Base-by-base conservation (phyloP, 2,329 filamentous ascomycete genomes). In the Ceratocystis variospora region DNA sequence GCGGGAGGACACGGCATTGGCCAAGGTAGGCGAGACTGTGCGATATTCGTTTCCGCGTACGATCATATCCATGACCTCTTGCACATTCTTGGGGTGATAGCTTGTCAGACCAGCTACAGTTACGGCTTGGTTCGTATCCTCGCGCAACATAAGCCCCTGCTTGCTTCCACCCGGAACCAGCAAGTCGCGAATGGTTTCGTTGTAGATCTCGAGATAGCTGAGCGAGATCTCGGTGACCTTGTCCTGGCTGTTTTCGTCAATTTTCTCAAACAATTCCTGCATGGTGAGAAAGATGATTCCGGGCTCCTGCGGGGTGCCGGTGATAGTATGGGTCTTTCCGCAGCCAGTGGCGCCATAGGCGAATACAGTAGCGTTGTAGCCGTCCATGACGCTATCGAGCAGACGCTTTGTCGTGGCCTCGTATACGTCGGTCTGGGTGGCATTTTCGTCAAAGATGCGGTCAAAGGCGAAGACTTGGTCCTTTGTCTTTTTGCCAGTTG, bases 61-160 rank as follows among this genome's bases (percentile, higher is more conserved):
- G 73, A 99, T 96, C 83, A 99, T 96, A 73, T 99, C 93, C 94
- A 99, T 99, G 72, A 99, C 94, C 76, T 99, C 87, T 73, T 95
- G 85, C 15, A 97, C 94, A 73, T 93, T 90, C 71, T 87, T 87
- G 1, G 94, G 94, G 70, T 89, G 88, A 73, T 96, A 91, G 72
- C 91, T 96, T 2, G 91, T 94, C 57, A 99, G 80, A 0, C 93
- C 94, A 3, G 90, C 83, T 1, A 99, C 94, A 0, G 90, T 94
- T 6, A 99, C 94, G 10, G 89, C 85, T 74, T 96, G 90, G 72
- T 97, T 92, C 67, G 89, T 88, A 78, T 99, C 94, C 76, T 99
- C 94, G 61, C 94, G 87, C 50, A 99, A 81, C 87, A 94, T 96
- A 70, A 99, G 77, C 2, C 90, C 88, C 70, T 86, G 83, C 77